A percentile compares a stretch with the other conserved stretches of the same genome.
These are phyloP conservation scores for Rhizopogon hawkerae DNA, from an alignment of 1,284 basidiomycete species.

Conservation along the genomic window DNA sequence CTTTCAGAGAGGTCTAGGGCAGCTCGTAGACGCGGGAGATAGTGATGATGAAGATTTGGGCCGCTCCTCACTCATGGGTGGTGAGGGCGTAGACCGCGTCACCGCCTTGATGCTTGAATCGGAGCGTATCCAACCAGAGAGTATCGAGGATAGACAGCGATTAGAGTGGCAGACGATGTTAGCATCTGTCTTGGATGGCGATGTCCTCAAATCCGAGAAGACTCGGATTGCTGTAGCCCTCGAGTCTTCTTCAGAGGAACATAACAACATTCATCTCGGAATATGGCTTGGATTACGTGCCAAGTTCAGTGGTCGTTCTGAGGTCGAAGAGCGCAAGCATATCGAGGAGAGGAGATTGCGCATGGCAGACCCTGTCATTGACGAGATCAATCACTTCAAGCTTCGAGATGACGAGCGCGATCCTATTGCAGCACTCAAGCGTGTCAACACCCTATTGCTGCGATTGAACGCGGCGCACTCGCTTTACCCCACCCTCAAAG, in stretches of 20 bases:
- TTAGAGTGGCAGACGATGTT: conserved; percentile 95
- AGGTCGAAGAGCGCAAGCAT: conserved; percentile 75
- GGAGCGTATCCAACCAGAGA: conserved; percentile 53
- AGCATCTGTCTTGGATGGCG: conserved; percentile 83
- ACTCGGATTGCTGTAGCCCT: conserved; percentile 75
- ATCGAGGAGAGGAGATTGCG: conserved; percentile 78
- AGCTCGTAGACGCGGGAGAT: conserved; percentile 63
- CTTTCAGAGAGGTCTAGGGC: conserved; percentile 63
- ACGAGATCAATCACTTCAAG: conserved; percentile 74
- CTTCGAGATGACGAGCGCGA: conserved; percentile 36
- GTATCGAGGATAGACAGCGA: conserved; percentile 69
- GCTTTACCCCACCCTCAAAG: conserved; percentile 79
- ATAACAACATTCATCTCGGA: conserved; percentile 56
- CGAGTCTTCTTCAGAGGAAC: conserved; percentile 59
- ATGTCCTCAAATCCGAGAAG: conserved; percentile 90
- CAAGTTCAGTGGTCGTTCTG: conserved; percentile 69
- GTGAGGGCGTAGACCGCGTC: conserved; percentile 44
- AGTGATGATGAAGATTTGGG: conserved; percentile 65
- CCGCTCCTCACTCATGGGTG: conserved; percentile 32
- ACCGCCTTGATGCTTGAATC: conserved; percentile 49
- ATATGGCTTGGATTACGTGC: conserved; percentile 92
- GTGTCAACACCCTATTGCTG: conserved; percentile 68
- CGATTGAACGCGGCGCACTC: conserved; percentile 79
- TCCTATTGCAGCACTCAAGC: conserved; percentile 51
- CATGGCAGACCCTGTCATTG: conserved; percentile 75